These are phyloP conservation scores for Dactylellina haptotyla DNA, from an alignment of 2,329 filamentous ascomycete genomes.

Conservation along the genomic window DNA sequence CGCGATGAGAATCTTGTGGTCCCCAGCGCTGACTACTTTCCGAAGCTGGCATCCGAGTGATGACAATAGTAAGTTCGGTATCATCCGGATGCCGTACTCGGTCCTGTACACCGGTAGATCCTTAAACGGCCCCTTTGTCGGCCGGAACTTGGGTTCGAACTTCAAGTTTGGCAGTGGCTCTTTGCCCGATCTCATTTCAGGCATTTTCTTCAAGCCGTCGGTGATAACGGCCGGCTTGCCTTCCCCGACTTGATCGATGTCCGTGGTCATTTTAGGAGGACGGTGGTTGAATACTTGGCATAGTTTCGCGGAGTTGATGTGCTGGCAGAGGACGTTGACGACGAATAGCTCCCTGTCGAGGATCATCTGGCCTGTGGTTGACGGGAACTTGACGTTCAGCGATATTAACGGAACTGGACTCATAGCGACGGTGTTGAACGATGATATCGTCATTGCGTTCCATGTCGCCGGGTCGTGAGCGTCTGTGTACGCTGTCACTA, in stretches of 20 bases:
- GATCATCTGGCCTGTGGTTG: conserved; percentile 44
- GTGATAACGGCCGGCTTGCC: not conserved
- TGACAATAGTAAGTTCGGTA: conserved; percentile 37
- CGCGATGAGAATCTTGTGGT: conserved; percentile 45
- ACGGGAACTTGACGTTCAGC: conserved; percentile 58
- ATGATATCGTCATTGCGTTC: conserved; percentile 58
- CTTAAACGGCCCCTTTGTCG: conserved; percentile 31
- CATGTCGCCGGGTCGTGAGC: conserved; percentile 46
- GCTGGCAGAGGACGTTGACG: conserved; percentile 47
- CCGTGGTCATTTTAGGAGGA: conserved; percentile 10
- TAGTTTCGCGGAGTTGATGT: conserved; percentile 35
- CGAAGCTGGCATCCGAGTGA: conserved; percentile 43
- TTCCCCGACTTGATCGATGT: not conserved
- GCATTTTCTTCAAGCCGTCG: conserved; percentile 9
- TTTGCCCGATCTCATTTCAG: not conserved
- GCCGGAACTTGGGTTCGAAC: conserved; percentile 39
- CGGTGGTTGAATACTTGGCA: conserved; percentile 29
- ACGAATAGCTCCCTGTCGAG: conserved; percentile 45
- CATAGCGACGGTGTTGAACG: conserved; percentile 57
- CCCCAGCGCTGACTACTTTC: conserved; percentile 29
- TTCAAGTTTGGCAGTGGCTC: conserved; percentile 18
- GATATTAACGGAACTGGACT: conserved; percentile 56
- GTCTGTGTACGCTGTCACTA: conserved; percentile 37
- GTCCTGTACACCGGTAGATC: conserved; percentile 49
- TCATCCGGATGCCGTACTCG: conserved; percentile 32